Evolutionary conservation across 208 protist species (phyloP).

Genomic region (Acanthamoeba castellanii): DNA sequence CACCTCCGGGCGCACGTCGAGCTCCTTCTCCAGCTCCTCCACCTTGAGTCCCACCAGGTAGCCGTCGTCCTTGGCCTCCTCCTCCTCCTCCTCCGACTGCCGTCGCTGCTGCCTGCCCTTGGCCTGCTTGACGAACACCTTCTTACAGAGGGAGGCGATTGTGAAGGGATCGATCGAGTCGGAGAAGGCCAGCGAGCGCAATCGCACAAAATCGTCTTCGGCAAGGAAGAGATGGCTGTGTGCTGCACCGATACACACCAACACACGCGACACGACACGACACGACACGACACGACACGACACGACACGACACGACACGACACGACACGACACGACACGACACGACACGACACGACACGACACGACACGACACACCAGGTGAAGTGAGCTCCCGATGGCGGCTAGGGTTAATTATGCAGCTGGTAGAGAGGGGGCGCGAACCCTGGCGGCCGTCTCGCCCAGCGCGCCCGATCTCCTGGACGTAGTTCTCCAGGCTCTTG

Average conservation of each 20-base stretch:
- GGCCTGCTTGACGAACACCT: neutral
- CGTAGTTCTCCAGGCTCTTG: conserved; percentile 79
- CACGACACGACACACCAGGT: neutral
- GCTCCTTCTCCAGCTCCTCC: conserved; percentile 37
- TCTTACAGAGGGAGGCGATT: neutral
- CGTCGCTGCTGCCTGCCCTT: neutral
- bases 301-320: neutral
- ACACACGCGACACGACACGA: neutral
- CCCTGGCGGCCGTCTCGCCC: conserved; percentile 80
- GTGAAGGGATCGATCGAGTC: conserved; percentile 47
- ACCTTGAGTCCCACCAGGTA: conserved; percentile 18
- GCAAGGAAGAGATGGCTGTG: conserved; percentile 75
- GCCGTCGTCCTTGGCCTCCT: neutral
- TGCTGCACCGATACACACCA: neutral
- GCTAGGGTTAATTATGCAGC: neutral
- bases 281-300: no score
- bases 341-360: no score
- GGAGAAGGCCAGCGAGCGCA: conserved; percentile 17
- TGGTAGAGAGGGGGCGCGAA: neutral
- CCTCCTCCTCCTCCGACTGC: neutral
- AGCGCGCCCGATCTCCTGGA: conserved; percentile 86
- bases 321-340: no score
- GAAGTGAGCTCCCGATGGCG: neutral
- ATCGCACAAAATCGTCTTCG: conserved; percentile 73
- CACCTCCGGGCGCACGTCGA: conserved; percentile 28